Percentiles rank a stretch among this genome's conserved stretches.
Conservation (phyloP, 1,139 yeast genomes). For the Nakaseomyces bracarensis region DNA sequence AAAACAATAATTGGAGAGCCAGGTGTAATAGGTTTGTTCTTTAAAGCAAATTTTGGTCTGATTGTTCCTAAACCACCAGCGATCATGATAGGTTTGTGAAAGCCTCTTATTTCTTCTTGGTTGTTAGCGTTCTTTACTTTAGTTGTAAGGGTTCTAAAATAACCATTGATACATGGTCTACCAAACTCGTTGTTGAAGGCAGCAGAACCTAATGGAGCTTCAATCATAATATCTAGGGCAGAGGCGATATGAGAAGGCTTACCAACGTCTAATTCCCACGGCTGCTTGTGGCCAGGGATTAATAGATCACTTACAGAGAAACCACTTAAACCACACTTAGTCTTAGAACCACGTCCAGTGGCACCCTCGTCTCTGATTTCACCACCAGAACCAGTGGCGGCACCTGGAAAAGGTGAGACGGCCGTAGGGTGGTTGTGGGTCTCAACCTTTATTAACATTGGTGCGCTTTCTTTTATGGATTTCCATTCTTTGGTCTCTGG, state of each 20-base stretch:
- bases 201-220: conserved; percentile 97
- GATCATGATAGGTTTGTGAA: conserved; percentile 97
- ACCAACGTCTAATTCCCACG: conserved; percentile 87
- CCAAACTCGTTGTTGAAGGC: conserved; percentile 99
- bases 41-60: conserved; percentile 86
- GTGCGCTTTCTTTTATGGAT: conserved; percentile 67
- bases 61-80: conserved; percentile 99
- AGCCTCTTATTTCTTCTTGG: conserved; percentile 77
- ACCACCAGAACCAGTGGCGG: conserved; percentile 99
- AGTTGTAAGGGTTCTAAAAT: conserved; percentile 90
- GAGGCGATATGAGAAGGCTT: conserved; percentile 92
- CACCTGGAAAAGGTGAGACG: conserved; percentile 98
- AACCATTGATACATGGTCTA: conserved; percentile 94
- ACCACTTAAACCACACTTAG: conserved; percentile 94
- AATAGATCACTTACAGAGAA: conserved; percentile 84
- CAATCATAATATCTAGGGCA: conserved; percentile 87
- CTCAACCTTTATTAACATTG: conserved; percentile 90
- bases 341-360: conserved; percentile 94
- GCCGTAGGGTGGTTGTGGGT: conserved; percentile 99
- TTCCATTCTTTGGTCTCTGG: conserved; percentile 63
- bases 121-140: conserved; percentile 55
- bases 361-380: conserved; percentile 99
- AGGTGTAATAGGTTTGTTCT: conserved; percentile 80
- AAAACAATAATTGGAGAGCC: conserved; percentile 88
- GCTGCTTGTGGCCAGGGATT: conserved; percentile 79